Evolutionary conservation across 2,329 filamentous ascomycete genomes (phyloP).

Genomic region (Fusarium odoratissimum): DNA sequence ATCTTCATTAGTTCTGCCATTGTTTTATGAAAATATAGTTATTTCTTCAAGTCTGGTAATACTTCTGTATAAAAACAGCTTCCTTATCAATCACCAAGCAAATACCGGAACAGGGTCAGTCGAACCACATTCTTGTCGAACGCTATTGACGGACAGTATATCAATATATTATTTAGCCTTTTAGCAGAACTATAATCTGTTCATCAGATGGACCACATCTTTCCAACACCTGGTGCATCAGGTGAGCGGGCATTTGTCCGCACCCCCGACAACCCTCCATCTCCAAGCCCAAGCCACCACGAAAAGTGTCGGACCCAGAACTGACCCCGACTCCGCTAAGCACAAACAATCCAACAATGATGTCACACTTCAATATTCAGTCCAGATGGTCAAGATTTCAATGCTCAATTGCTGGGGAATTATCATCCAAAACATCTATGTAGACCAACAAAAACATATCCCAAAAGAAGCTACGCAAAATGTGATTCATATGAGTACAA

Average conservation of each 20-base stretch:
- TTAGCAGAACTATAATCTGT: no score
- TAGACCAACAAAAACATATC: constrained; percentile 10
- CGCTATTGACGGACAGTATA: no score
- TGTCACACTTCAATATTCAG: not conserved
- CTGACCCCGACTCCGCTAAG: not conserved
- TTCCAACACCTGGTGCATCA: not conserved
- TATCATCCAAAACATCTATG: constrained; percentile 26
- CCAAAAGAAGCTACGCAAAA: constrained; percentile 22
- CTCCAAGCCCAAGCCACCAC: not conserved
- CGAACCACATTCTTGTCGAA: no score
- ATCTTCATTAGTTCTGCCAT: not conserved
- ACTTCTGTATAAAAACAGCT: not conserved
- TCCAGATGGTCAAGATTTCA: not conserved
- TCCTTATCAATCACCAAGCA: not conserved
- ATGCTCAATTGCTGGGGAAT: constrained; percentile 26
- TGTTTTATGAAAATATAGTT: no score
- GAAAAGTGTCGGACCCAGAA: not conserved
- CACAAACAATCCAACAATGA: not conserved
- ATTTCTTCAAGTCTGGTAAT: not conserved
- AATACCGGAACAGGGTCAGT: no score
- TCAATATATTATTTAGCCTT: no score
- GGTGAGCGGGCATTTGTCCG: not conserved
- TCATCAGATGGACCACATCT: not conserved
- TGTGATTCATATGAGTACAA: constrained; percentile 24
- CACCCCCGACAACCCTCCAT: not conserved